Percentiles rank a stretch among this genome's conserved stretches.
Evolutionary conservation across 2,329 filamentous ascomycete species (phyloP).

Genomic region (Botrytis hyacinthi): DNA sequence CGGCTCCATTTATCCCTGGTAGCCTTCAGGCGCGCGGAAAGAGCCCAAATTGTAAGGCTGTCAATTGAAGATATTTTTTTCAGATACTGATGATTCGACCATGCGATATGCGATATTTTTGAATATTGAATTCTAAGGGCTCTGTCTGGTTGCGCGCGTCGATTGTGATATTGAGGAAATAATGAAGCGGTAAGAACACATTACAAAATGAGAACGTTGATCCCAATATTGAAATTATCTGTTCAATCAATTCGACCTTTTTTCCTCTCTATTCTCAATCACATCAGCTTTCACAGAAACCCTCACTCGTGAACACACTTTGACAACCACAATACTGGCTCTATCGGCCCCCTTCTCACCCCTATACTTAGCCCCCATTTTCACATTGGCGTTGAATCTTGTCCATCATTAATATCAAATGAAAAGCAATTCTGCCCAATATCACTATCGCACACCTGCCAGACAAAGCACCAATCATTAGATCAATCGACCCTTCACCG

Average conservation of each 20-base stretch:
- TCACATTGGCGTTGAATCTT: neutral
- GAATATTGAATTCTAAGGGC: neutral
- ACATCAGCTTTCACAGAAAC: slow-evolving; percentile 1
- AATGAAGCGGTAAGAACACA: neutral
- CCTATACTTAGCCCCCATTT: slow-evolving; percentile 16
- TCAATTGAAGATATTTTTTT: slow-evolving; percentile 19
- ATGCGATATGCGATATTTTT: neutral
- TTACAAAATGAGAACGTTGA: slow-evolving; percentile 11
- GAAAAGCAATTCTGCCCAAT: slow-evolving; percentile 13
- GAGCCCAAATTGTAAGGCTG: slow-evolving; percentile 22
- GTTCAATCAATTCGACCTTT: neutral
- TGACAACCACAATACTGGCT: neutral
- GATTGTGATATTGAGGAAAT: neutral
- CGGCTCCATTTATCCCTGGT: slow-evolving; percentile 25
- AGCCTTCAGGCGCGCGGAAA: slow-evolving; percentile 33
- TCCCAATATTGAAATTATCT: neutral
- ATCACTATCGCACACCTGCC: neutral
- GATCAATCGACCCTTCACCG: slow-evolving; percentile 2
- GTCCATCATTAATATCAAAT: neutral
- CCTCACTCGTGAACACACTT: neutral
- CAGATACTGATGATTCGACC: slow-evolving; percentile 11
- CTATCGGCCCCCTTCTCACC: neutral
- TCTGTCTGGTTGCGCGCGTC: slow-evolving; percentile 6
- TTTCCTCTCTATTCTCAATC: neutral
- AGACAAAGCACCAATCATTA: slow-evolving; percentile 16